Conservation (phyloP, 768 basidiomycete genomes). For the Lactarius vividus region DNA sequence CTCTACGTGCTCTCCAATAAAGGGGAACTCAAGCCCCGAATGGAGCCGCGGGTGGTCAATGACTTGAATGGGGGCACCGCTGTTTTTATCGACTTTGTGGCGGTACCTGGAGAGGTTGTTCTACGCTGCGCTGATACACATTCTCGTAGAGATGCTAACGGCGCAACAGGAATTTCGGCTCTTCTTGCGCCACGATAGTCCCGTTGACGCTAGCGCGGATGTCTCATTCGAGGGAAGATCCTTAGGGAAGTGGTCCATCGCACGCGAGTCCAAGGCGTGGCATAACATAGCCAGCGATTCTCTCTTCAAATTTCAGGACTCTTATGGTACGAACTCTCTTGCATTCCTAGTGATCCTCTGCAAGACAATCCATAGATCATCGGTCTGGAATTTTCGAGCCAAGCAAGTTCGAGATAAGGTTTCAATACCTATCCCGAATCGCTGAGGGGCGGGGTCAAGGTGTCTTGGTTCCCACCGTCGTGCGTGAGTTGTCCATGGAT, state of each 20-base stretch:
- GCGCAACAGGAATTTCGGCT: conserved; percentile 4
- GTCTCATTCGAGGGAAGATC: neutral
- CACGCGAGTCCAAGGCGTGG: conserved; percentile 7
- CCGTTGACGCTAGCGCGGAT: conserved; percentile 10
- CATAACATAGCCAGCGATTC: conserved; percentile 11
- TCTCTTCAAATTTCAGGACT: conserved; percentile 12
- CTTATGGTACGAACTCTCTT: conserved; percentile 4
- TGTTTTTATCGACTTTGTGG: conserved; percentile 7
- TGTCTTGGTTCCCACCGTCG: conserved; percentile 1
- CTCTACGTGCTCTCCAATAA: conserved; percentile 6
- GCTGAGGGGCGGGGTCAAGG: neutral
- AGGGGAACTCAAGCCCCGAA: conserved; percentile 15
- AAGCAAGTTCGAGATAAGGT: conserved; percentile 9
- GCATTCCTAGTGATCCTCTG: neutral
- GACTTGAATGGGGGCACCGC: neutral
- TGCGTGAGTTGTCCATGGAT: conserved; percentile 4
- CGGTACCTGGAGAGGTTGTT: conserved; percentile 8
- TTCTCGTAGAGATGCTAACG: neutral
- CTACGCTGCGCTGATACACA: neutral
- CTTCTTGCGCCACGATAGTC: conserved; percentile 10
- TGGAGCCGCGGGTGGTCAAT: neutral
- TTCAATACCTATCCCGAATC: conserved; percentile 8
- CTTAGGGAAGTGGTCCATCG: conserved; percentile 17
- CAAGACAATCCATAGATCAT: neutral
- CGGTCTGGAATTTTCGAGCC: conserved; percentile 1